Evolutionary conservation across 306 rosid genomes (phyloP).

Genomic region (Dicorynia guianensis): DNA sequence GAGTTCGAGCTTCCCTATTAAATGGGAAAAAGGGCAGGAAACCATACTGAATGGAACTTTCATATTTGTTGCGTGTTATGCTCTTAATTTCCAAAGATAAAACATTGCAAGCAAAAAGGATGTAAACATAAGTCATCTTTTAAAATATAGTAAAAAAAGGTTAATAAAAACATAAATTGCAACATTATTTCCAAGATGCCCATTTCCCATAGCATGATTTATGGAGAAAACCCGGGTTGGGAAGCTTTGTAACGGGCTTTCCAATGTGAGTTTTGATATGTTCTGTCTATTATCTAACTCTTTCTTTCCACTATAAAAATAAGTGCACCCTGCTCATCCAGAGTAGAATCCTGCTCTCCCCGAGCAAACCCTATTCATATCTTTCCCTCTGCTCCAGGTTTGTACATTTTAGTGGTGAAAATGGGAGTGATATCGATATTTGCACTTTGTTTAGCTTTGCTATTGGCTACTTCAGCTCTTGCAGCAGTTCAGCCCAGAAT

Average conservation of each 20-base stretch:
- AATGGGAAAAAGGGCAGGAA: too few relatives aligned
- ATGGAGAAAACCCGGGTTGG: constrained; percentile 61
- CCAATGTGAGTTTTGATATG: constrained; percentile 59
- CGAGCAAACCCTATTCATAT: constrained; percentile 27
- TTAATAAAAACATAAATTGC: neutral
- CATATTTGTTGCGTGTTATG: too few relatives aligned
- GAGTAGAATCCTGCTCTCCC: constrained; percentile 33
- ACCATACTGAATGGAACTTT: too few relatives aligned
- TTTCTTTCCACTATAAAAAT: constrained; percentile 50
- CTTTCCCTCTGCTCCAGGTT: constrained; percentile 1
- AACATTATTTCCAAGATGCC: constrained; percentile 20
- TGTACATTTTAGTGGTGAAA: constrained; percentile 20
- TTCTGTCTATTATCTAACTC: constrained; percentile 38
- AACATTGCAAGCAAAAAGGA: neutral
- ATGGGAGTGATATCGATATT: constrained; percentile 53
- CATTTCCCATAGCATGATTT: constrained; percentile 50
- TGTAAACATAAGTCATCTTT: constrained; percentile 26
- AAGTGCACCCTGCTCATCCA: constrained; percentile 37
- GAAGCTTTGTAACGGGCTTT: constrained; percentile 14
- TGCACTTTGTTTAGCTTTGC: constrained; percentile 48
- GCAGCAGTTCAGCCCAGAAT: constrained; percentile 24
- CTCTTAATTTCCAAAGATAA: too few relatives aligned
- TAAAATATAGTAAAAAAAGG: neutral
- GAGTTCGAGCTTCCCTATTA: too few relatives aligned
- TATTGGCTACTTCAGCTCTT: constrained; percentile 52